A percentile compares a stretch with the other conserved stretches of the same genome.
phyloP scores from a whole-genome alignment of 2,329 filamentous ascomycete genomes.

The Ilyonectria sp. region DNA sequence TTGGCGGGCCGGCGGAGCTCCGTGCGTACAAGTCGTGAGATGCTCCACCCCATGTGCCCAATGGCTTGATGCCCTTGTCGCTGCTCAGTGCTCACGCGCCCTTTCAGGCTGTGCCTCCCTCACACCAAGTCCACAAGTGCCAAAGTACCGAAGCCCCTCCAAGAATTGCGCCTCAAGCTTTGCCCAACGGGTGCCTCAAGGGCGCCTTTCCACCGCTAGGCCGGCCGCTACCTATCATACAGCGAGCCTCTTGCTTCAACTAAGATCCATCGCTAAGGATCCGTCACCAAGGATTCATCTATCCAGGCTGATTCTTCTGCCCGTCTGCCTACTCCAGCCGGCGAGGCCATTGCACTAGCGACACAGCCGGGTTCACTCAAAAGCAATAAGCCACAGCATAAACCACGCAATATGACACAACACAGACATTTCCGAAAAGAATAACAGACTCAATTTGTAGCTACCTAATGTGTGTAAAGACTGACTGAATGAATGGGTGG shows the following conservation, averaged over 20 bases:
- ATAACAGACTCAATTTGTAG: conserved; percentile 45
- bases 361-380: neutral
- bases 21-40: conserved; percentile 7
- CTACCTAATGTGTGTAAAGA: conserved; percentile 43
- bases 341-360: neutral
- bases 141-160: conserved; percentile 10
- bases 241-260: neutral
- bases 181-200: conserved; percentile 10
- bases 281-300: neutral
- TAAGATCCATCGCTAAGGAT: neutral
- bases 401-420: neutral
- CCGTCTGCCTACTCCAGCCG: neutral
- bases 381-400: neutral
- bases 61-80: conserved; percentile 25
- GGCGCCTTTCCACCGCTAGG: conserved; percentile 3
- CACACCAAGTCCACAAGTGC: conserved; percentile 7
- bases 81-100: conserved; percentile 32
- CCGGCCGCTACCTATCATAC: neutral
- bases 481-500: conserved; percentile 34
- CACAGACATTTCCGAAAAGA: conserved; percentile 22
- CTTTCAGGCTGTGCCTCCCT: conserved; percentile 31
- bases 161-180: conserved; percentile 17
- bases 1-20: conserved; percentile 12
- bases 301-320: conserved; percentile 6
- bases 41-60: conserved; percentile 33